These are phyloP conservation scores for Orbilia ellipsospora DNA, from an alignment of 2,329 filamentous ascomycete genomes.

Conservation along the genomic window DNA sequence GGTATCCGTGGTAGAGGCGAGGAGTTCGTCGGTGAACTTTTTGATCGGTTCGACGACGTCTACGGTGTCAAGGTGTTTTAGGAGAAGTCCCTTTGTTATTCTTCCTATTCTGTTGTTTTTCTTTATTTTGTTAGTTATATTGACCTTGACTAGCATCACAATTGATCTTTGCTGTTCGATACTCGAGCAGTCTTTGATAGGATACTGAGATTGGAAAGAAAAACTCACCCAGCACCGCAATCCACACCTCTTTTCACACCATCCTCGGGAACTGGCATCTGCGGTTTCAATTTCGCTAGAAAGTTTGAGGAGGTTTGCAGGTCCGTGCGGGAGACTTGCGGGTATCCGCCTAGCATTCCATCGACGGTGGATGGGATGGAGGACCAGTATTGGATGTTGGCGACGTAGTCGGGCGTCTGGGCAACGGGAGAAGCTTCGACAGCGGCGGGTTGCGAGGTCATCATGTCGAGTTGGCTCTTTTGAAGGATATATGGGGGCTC, in stretches of 20 bases:
- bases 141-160: neutral
- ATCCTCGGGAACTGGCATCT: slow-evolving; percentile 58
- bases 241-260: slow-evolving; percentile 60
- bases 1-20: slow-evolving; percentile 60
- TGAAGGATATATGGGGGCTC: neutral
- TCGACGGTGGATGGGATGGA: slow-evolving; percentile 68
- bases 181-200: neutral
- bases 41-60: slow-evolving; percentile 87
- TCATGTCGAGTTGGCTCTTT: neutral
- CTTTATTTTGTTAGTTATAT: slow-evolving; percentile 7
- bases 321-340: slow-evolving; percentile 75
- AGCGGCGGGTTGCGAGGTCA: neutral
- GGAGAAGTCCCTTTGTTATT: slow-evolving; percentile 80
- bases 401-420: slow-evolving; percentile 43
- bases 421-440: neutral
- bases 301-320: slow-evolving; percentile 77
- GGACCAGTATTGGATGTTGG: slow-evolving; percentile 65
- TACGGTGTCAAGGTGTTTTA: slow-evolving; percentile 71
- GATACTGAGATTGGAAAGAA: slow-evolving; percentile 6
- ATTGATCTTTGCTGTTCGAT: no score
- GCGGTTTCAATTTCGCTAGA: slow-evolving; percentile 70
- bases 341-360: slow-evolving; percentile 83
- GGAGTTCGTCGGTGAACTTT: slow-evolving; percentile 78
- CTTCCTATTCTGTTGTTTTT: slow-evolving; percentile 75
- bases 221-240: slow-evolving; percentile 63